phyloP scores from a whole-genome alignment of 2,329 filamentous ascomycete genomes.

The Xylariaceae sp. region DNA sequence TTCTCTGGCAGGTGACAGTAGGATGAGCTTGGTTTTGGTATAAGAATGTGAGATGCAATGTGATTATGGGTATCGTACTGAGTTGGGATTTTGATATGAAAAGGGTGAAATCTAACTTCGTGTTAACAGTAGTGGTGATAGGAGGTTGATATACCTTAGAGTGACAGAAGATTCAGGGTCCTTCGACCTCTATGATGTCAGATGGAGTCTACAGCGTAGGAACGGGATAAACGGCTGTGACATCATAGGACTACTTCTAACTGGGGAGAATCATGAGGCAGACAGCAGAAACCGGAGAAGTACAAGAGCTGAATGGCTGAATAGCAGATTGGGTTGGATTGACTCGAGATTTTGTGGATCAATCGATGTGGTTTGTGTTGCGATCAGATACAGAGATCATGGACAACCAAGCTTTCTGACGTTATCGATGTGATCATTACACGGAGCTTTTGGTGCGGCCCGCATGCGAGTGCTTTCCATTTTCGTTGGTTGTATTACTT shows the following conservation, averaged over 20 bases:
- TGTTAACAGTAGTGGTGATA: background rate
- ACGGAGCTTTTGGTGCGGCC: conserved; percentile 21
- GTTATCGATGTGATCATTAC: conserved; percentile 17
- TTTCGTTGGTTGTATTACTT: background rate
- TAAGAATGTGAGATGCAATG: background rate
- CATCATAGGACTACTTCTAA: conserved; percentile 21
- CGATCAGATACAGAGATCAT: background rate
- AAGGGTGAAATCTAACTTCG: background rate
- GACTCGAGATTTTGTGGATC: conserved; percentile 9
- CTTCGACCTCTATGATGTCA: conserved; percentile 19
- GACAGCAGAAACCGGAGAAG: conserved; percentile 1
- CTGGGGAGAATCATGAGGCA: background rate
- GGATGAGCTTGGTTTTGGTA: background rate
- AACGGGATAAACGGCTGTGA: conserved; percentile 6
- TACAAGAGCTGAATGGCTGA: background rate
- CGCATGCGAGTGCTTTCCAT: background rate
- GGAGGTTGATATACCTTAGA: conserved; percentile 10
- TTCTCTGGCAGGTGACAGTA: background rate
- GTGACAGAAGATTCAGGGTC: background rate
- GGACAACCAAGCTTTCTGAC: conserved; percentile 6
- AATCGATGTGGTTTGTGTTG: background rate
- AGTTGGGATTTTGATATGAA: background rate
- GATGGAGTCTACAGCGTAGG: conserved; percentile 1
- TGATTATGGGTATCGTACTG: background rate
- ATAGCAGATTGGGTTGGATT: background rate